Evolutionary conservation across 768 basidiomycete genomes (phyloP).

Genomic region (Lentinula guzmanii): DNA sequence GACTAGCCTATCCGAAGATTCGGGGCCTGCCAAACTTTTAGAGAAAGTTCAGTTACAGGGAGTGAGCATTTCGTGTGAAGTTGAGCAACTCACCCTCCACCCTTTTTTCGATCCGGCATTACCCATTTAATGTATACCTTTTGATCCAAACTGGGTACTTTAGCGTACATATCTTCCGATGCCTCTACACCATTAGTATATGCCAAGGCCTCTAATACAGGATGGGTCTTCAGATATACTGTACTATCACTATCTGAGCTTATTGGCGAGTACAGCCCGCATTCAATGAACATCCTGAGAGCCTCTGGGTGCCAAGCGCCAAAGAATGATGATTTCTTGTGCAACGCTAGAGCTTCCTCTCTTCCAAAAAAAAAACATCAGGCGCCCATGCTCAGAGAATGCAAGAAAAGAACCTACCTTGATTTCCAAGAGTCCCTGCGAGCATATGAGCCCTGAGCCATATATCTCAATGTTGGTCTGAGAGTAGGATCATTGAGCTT

Average conservation of each 20-base stretch:
- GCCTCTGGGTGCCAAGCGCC: constrained; percentile 59
- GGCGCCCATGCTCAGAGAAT: not conserved
- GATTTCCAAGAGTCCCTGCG: constrained; percentile 55
- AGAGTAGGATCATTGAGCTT: constrained; percentile 19
- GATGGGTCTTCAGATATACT: constrained; percentile 60
- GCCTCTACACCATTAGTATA: constrained; percentile 43
- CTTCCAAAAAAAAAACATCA: constrained; percentile 25
- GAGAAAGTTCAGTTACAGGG: constrained; percentile 12
- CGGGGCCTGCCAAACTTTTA: constrained; percentile 12
- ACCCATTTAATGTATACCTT: constrained; percentile 50
- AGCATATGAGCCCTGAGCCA: constrained; percentile 41
- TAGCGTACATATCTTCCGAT: constrained; percentile 34
- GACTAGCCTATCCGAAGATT: constrained; percentile 28
- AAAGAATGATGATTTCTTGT: constrained; percentile 62
- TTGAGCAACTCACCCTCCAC: not conserved
- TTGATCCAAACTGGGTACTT: constrained; percentile 36
- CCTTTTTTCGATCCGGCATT: constrained; percentile 34
- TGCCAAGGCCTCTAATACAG: constrained; percentile 55
- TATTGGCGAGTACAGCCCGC: constrained; percentile 38
- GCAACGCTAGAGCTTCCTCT: constrained; percentile 48
- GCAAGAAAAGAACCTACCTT: not conserved
- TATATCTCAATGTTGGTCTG: constrained; percentile 11
- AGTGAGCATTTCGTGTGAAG: not conserved
- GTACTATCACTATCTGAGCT: constrained; percentile 24
- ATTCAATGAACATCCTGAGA: constrained; percentile 53